These are phyloP conservation scores for Venturia effusa DNA, from an alignment of 2,329 filamentous ascomycete species.

Conservation along the genomic window DNA sequence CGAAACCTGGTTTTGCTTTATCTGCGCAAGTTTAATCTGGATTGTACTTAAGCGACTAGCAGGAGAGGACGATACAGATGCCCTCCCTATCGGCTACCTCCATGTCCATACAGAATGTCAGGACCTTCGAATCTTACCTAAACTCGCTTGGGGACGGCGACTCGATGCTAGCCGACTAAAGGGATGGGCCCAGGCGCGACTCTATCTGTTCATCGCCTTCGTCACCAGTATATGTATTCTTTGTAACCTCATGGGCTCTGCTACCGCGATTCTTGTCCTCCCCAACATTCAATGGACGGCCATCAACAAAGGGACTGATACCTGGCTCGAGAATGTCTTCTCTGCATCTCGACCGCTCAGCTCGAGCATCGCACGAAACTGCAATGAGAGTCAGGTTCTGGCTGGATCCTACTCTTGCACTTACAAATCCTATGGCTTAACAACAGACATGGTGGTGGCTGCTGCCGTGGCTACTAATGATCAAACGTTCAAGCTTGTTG, in stretches of 20 bases:
- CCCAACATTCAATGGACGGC: neutral
- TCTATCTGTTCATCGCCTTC: neutral
- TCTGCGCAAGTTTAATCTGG: neutral
- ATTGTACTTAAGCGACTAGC: neutral
- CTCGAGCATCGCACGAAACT: neutral
- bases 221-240: neutral
- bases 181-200: neutral
- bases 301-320: neutral
- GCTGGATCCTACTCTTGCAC: neutral
- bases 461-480: neutral
- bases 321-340: neutral
- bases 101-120: neutral
- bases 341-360: neutral
- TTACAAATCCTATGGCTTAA: neutral
- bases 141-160: neutral
- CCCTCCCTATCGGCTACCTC: neutral
- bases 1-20: neutral
- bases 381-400: neutral
- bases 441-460: neutral
- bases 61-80: neutral
- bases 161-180: neutral
- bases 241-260: neutral
- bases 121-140: neutral
- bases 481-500: neutral
- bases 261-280: neutral